Evolutionary conservation across 2,329 filamentous ascomycete species (phyloP).

Genomic region (Rosellinia necatrix): DNA sequence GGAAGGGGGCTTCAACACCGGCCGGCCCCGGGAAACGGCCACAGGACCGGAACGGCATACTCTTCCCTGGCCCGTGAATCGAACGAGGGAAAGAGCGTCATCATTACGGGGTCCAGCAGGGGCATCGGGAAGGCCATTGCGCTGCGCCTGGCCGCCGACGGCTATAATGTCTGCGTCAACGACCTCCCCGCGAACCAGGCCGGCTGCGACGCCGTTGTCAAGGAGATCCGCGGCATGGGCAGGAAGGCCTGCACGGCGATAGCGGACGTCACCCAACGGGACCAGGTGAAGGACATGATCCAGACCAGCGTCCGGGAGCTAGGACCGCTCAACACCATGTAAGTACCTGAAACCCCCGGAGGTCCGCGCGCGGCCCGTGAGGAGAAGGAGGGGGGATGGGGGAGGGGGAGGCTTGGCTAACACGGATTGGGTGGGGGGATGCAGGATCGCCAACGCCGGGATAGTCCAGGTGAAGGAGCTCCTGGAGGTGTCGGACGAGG

Average conservation of each 20-base stretch:
- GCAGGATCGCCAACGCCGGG: constrained; percentile 64
- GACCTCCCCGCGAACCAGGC: constrained; percentile 59
- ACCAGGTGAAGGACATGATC: constrained; percentile 57
- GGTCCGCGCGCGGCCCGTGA: too few species aligned
- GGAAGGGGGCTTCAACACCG: too few species aligned
- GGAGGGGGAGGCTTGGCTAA: background rate
- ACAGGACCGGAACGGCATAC: constrained; percentile 17
- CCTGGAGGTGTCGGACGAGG: constrained; percentile 60
- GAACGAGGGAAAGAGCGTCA: constrained; percentile 31
- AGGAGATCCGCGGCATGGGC: constrained; percentile 57
- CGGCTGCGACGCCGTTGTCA: constrained; percentile 56
- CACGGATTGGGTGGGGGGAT: background rate
- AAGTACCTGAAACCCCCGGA: too few species aligned
- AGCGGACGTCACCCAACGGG: constrained; percentile 64
- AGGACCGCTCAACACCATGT: constrained; percentile 53
- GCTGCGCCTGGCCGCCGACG: constrained; percentile 65
- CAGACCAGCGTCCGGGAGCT: constrained; percentile 55
- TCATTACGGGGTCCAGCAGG: constrained; percentile 38
- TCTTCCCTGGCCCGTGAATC: constrained; percentile 29
- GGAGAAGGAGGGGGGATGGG: too few species aligned
- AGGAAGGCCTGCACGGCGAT: constrained; percentile 58
- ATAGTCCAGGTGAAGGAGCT: constrained; percentile 61
- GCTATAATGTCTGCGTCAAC: constrained; percentile 69
- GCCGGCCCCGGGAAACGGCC: too few species aligned
- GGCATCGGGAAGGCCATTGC: constrained; percentile 65